These are phyloP conservation scores for Petunia hybrid DNA, from an alignment of 305 asterid species.

Conservation along the genomic window DNA sequence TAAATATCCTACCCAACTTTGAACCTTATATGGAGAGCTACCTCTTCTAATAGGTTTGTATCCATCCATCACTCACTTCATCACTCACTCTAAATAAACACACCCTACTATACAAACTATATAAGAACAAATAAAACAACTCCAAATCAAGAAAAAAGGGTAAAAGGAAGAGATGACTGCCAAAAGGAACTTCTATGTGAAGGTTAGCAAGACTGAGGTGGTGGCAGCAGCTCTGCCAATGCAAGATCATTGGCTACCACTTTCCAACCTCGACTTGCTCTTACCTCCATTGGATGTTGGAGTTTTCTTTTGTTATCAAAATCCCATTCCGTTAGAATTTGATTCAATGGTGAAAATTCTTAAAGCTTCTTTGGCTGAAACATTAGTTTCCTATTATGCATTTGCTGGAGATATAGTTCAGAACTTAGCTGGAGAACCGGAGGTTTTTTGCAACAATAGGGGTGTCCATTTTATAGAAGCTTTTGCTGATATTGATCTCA, in stretches of 20 bases:
- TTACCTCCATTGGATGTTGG: conserved; percentile 42
- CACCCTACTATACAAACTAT: no score
- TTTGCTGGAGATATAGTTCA: conserved; percentile 41
- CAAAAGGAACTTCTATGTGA: conserved; percentile 45
- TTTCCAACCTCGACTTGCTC: conserved; percentile 49
- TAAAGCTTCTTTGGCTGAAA: conserved; percentile 35
- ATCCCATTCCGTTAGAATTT: conserved; percentile 3
- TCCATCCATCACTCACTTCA: no score
- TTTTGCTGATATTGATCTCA: conserved; percentile 39
- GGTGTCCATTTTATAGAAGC: conserved; percentile 45
- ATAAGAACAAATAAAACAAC: no score
- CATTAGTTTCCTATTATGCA: conserved; percentile 33
- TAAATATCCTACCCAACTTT: no score
- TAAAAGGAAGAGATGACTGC: conserved; percentile 18
- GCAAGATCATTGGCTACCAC: conserved; percentile 44
- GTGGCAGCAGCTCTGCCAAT: conserved; percentile 42
- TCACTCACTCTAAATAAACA: no score
- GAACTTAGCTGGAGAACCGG: conserved; percentile 36
- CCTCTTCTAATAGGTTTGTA: no score
- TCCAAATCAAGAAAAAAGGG: background rate
- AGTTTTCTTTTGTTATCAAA: conserved; percentile 42
- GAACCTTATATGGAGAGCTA: no score
- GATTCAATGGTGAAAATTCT: conserved; percentile 17
- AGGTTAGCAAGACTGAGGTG: conserved; percentile 45
- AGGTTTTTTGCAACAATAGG: conserved; percentile 39